Percentiles rank a stretch among this genome's conserved stretches.
Conservation (phyloP, 768 basidiomycete genomes). For the Rhodotorula paludigena region DNA sequence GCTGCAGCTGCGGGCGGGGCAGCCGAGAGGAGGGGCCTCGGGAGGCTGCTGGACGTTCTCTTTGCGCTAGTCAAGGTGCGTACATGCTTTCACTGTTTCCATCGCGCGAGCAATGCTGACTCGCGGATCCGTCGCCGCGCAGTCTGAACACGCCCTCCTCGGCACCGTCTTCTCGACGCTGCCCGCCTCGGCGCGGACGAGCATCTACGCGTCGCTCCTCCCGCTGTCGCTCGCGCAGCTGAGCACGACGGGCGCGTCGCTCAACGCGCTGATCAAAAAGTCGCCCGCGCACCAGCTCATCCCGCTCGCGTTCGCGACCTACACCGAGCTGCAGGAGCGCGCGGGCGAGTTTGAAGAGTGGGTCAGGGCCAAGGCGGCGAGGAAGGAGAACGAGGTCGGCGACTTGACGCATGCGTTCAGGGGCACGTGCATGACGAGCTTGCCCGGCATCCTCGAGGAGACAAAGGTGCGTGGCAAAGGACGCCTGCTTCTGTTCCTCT, state of each 20-base stretch:
- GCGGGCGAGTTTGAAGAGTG: conserved; percentile 38
- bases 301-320: conserved; percentile 39
- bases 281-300: conserved; percentile 30
- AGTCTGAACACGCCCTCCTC: conserved; percentile 40
- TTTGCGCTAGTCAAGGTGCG: conserved; percentile 40
- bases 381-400: conserved; percentile 43
- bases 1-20: neutral
- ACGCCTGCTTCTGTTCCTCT: no score
- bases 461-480: conserved; percentile 27
- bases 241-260: conserved; percentile 19
- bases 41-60: conserved; percentile 37
- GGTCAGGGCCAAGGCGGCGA: conserved; percentile 28
- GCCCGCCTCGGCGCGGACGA: neutral
- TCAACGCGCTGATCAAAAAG: conserved; percentile 40
- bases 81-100: neutral
- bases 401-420: conserved; percentile 40
- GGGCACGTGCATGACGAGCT: conserved; percentile 39
- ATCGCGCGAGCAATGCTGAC: no score
- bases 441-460: conserved; percentile 43
- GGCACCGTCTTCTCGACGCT: conserved; percentile 35
- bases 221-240: conserved; percentile 36
- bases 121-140: neutral
- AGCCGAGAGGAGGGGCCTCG: conserved; percentile 31
- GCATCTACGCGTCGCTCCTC: conserved; percentile 34
- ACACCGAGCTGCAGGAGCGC: conserved; percentile 33